These are phyloP conservation scores for Solanum aculeatissimum DNA, from an alignment of 305 asterid species.

Conservation along the genomic window DNA sequence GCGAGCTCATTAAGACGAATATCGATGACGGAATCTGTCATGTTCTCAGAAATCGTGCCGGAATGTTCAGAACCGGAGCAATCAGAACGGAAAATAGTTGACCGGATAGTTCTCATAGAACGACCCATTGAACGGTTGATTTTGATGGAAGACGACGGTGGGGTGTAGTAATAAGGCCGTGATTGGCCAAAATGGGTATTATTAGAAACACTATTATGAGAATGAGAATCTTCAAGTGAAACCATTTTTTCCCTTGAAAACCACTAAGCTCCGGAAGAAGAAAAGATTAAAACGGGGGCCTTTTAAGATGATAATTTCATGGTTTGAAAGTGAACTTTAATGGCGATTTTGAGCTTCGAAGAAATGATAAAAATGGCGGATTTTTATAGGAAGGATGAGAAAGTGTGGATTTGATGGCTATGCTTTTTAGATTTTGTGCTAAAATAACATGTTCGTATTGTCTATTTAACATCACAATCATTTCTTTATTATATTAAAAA, in stretches of 20 bases:
- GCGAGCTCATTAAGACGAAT: constrained; percentile 50
- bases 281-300: neutral
- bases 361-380: constrained; percentile 5
- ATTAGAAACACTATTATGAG: constrained; percentile 25
- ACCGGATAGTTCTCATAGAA: constrained; percentile 63
- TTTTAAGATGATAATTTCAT: neutral
- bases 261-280: neutral
- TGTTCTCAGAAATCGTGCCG: constrained; percentile 28
- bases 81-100: constrained; percentile 21
- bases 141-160: constrained; percentile 49
- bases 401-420: neutral
- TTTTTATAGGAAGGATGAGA: neutral
- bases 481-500: neutral
- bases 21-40: constrained; percentile 53
- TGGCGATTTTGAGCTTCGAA: neutral
- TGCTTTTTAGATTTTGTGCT: neutral
- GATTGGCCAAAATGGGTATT: constrained; percentile 28
- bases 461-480: neutral
- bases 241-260: constrained; percentile 24
- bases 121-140: constrained; percentile 52
- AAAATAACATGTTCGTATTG: neutral
- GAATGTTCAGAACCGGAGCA: constrained; percentile 11
- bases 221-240: constrained; percentile 40
- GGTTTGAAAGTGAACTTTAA: neutral
- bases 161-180: constrained; percentile 48